phyloP scores from a whole-genome alignment of 1,284 basidiomycete species.

The Leccinum fallax region DNA sequence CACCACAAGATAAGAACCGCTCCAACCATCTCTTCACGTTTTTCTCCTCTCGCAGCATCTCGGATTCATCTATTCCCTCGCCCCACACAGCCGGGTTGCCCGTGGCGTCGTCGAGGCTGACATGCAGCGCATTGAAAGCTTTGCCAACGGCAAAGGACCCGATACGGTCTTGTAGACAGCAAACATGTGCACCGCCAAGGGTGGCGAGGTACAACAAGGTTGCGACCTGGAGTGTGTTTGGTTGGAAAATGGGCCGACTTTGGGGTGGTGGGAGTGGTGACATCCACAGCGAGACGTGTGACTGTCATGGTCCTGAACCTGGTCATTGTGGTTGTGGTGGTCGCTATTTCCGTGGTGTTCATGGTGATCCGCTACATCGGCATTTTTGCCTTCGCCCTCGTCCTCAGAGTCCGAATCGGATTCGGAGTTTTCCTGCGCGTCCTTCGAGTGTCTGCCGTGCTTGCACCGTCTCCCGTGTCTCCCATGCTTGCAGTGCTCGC shows the following conservation, averaged over 20 bases:
- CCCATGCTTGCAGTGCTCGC: not conserved
- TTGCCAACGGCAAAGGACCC: conserved; percentile 82
- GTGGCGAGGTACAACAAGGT: conserved; percentile 90
- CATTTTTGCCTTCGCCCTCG: not conserved
- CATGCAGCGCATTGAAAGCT: conserved; percentile 87
- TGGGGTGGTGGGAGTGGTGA: not conserved
- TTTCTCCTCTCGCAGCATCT: conserved; percentile 9
- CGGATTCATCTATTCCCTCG: conserved; percentile 23
- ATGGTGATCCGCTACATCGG: not conserved
- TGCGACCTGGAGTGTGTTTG: conserved; percentile 65
- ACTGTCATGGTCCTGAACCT: not conserved
- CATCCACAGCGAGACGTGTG: not conserved
- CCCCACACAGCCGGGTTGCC: conserved; percentile 68
- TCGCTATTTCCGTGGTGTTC: not conserved
- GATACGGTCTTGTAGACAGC: conserved; percentile 63
- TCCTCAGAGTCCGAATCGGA: conserved; percentile 5
- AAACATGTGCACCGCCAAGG: conserved; percentile 85
- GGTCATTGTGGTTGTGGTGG: not conserved
- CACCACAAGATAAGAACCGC: conserved; percentile 79
- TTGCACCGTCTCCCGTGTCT: conserved; percentile 5
- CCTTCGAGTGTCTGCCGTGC: not conserved
- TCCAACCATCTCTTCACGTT: conserved; percentile 58
- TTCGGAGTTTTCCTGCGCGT: not conserved
- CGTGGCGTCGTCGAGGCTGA: conserved; percentile 50
- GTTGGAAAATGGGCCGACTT: conserved; percentile 47